Evolutionary conservation across 495 filamentous ascomycete genomes (phyloP).

Genomic region (Polyplosphaeria fusca): DNA sequence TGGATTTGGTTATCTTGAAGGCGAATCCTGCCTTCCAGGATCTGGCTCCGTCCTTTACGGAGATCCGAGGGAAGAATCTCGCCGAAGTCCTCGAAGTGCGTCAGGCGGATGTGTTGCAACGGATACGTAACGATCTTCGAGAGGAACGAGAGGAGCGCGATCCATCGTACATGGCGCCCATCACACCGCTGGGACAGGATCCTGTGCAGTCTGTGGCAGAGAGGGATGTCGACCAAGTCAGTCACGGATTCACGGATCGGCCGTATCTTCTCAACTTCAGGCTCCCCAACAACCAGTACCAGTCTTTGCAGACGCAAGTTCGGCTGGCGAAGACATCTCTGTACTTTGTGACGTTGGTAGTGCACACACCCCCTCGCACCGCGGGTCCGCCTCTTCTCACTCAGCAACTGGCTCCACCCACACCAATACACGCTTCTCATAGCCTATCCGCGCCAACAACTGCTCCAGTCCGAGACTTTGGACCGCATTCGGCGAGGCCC

Average conservation of each 20-base stretch:
- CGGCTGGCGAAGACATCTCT: slow-evolving; percentile 36
- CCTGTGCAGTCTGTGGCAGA: slow-evolving; percentile 32
- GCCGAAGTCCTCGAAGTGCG: slow-evolving; percentile 31
- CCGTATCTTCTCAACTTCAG: slow-evolving; percentile 28
- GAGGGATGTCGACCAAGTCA: slow-evolving; percentile 31
- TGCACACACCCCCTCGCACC: slow-evolving; percentile 19
- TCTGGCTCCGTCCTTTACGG: slow-evolving; percentile 28
- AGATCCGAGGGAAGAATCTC: slow-evolving; percentile 38
- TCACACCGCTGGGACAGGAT: slow-evolving; percentile 35
- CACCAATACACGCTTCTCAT: slow-evolving; percentile 23
- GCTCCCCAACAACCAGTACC: slow-evolving; percentile 20
- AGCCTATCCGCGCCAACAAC: slow-evolving; percentile 23
- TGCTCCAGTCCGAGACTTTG: slow-evolving; percentile 19
- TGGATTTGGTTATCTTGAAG: slow-evolving; percentile 42
- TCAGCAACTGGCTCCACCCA: slow-evolving; percentile 30
- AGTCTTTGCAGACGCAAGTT: slow-evolving; percentile 25
- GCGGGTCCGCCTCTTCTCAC: slow-evolving; percentile 25
- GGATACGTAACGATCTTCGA: slow-evolving; percentile 36
- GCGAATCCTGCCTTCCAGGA: slow-evolving; percentile 40
- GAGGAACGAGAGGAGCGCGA: slow-evolving; percentile 42
- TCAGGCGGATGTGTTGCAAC: slow-evolving; percentile 31
- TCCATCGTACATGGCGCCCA: slow-evolving; percentile 44
- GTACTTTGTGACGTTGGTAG: slow-evolving; percentile 36
- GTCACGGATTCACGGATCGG: slow-evolving; percentile 29
- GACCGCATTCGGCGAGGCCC: slow-evolving; percentile 19